Evolutionary conservation across 805 yeast species (phyloP), one percentile per base, ranked within the genome.

Genomic region (Metschnikowia arizonensis): DNA sequence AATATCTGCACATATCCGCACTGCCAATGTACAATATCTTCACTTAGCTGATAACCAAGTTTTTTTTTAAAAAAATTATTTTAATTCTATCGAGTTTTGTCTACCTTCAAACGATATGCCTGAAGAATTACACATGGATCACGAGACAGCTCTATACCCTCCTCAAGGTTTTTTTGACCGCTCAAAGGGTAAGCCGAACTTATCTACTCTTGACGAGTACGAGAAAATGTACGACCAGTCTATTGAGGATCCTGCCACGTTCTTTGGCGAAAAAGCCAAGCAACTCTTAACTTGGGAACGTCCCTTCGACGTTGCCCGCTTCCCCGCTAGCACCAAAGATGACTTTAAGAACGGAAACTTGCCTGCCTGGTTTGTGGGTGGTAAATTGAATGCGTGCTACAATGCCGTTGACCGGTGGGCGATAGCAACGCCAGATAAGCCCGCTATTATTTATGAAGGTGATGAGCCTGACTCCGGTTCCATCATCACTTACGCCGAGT

Each of bases 361-460:
- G 42, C 88, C 97, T 12, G 63, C 72, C 30, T 93, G 98, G 98
- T 93, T 93, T 61, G 68, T 88, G 40, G 90, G 88, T 52, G 99
- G 99, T 61, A 82, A 85, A 70, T 76, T 91, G 62, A 93, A 93
- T 62, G 99, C 99, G 33, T 74, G 84, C 52, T 91, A 87, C 72
- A 91, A 91, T 69, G 84, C 93, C 66, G 96, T 91, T 52, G 99
- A 91, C 66, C 81, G 98, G 66, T 96, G 93, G 74, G 99, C 99
- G 3, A 72, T 86, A 55, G 78, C 76, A 53, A 84, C 81, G 61
- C 98, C 99, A 36, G 77, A 87, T 62, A 89, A 90, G 69, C 64
- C 82, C 15, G 93, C 93, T 46, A 72, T 86, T 37, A 83, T 93
- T 56, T 91, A 87, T 67, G 99, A 91, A 71, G 98, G 96, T 44